Evolutionary conservation across 352 stramenopile genomes (phyloP).

Genomic region (Phytophthora agathidicida): DNA sequence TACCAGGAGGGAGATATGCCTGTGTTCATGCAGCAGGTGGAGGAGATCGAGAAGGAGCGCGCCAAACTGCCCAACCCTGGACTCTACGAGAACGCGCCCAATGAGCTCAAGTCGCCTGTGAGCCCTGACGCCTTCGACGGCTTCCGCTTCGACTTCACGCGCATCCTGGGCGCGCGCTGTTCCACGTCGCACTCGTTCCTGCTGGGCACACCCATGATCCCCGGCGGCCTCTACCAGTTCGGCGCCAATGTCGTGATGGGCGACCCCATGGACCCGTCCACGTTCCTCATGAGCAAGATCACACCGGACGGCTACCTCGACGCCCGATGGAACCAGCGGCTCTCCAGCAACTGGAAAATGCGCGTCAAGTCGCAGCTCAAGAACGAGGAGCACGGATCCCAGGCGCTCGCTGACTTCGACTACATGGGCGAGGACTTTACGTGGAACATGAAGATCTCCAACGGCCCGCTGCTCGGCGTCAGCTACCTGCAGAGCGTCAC

Average conservation of each 20-base stretch:
- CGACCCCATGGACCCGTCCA: slow-evolving; percentile 80
- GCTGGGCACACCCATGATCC: slow-evolving; percentile 84
- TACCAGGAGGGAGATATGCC: slow-evolving; percentile 54
- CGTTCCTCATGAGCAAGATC: slow-evolving; percentile 88
- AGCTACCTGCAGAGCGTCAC: slow-evolving; percentile 91
- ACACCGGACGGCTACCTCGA: slow-evolving; percentile 86
- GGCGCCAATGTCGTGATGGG: slow-evolving; percentile 82
- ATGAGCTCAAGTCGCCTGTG: slow-evolving; percentile 83
- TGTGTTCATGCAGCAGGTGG: slow-evolving; percentile 85
- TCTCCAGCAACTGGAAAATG: slow-evolving; percentile 83
- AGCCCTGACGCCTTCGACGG: slow-evolving; percentile 85
- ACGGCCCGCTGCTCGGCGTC: slow-evolving; percentile 83
- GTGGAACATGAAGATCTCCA: slow-evolving; percentile 91
- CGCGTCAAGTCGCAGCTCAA: slow-evolving; percentile 87
- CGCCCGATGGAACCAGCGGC: slow-evolving; percentile 83
- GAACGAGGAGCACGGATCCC: slow-evolving; percentile 75
- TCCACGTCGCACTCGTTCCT: slow-evolving; percentile 87
- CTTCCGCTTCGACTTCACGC: slow-evolving; percentile 89
- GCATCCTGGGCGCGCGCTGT: slow-evolving; percentile 80
- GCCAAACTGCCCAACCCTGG: slow-evolving; percentile 76
- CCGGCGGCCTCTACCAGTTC: slow-evolving; percentile 86
- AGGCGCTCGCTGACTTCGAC: slow-evolving; percentile 86
- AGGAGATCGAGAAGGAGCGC: slow-evolving; percentile 81
- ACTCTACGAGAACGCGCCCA: slow-evolving; percentile 85
- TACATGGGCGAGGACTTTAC: slow-evolving; percentile 85